phyloP scores from a whole-genome alignment of 768 basidiomycete species.

The Suillus americanus region DNA sequence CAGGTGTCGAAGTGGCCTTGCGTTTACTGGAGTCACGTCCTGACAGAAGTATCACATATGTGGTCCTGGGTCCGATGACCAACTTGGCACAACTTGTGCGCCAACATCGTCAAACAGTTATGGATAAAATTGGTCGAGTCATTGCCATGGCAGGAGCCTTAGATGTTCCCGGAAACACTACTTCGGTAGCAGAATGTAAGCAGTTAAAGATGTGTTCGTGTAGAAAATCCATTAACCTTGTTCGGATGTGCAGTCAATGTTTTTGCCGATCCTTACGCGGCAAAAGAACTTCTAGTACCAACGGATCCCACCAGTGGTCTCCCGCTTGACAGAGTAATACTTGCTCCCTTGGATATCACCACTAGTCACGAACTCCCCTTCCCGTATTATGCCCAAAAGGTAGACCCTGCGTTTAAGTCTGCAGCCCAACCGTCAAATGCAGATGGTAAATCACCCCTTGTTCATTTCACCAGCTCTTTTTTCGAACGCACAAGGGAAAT shows the following conservation, averaged over 20 bases:
- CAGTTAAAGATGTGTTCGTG: slow-evolving; percentile 5
- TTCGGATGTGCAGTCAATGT: slow-evolving; percentile 61
- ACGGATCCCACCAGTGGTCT: slow-evolving; percentile 39
- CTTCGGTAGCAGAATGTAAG: slow-evolving; percentile 82
- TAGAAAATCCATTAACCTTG: slow-evolving; percentile 4
- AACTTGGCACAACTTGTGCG: slow-evolving; percentile 72
- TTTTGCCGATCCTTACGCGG: slow-evolving; percentile 86
- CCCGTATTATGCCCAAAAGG: slow-evolving; percentile 48
- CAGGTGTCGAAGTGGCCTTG: slow-evolving; percentile 54
- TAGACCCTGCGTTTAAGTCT: slow-evolving; percentile 64
- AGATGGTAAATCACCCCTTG: slow-evolving; percentile 54
- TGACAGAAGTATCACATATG: slow-evolving; percentile 60
- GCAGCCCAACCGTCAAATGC: slow-evolving; percentile 47
- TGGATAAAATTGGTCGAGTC: slow-evolving; percentile 65
- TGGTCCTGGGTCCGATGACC: slow-evolving; percentile 76
- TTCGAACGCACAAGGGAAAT: slow-evolving; percentile 71
- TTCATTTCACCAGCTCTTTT: slow-evolving; percentile 80
- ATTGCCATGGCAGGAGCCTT: slow-evolving; percentile 93
- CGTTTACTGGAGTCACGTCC: slow-evolving; percentile 54
- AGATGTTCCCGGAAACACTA: slow-evolving; percentile 88
- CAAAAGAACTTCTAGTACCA: slow-evolving; percentile 61
- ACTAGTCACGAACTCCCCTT: slow-evolving; percentile 79
- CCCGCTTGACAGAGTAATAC: slow-evolving; percentile 64
- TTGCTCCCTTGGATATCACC: slow-evolving; percentile 82
- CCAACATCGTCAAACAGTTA: slow-evolving; percentile 50